A percentile compares a stretch with the other conserved stretches of the same genome.
These are phyloP conservation scores for Emmonsiellopsis sp. DNA, from an alignment of 2,329 filamentous ascomycete genomes.

Conservation along the genomic window DNA sequence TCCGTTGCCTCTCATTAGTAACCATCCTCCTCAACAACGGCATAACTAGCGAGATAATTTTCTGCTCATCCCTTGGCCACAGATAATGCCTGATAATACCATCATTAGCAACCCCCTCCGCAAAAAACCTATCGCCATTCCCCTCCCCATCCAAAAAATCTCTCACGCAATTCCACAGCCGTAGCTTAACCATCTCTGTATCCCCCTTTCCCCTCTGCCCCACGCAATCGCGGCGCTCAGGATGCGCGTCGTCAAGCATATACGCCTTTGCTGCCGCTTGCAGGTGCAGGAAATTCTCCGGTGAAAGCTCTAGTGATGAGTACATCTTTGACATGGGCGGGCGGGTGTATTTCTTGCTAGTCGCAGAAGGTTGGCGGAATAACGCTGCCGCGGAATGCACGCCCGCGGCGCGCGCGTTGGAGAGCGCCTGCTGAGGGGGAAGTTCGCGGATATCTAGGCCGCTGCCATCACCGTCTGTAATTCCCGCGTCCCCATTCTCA, in stretches of 20 bases:
- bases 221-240: slow-evolving; percentile 48
- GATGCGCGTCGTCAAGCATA: slow-evolving; percentile 47
- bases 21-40: slow-evolving; percentile 49
- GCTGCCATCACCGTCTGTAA: slow-evolving; percentile 10
- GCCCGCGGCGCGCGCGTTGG: slow-evolving; percentile 40
- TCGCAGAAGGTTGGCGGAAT: slow-evolving; percentile 39
- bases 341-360: slow-evolving; percentile 47
- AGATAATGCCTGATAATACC: slow-evolving; percentile 31
- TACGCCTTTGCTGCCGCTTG: slow-evolving; percentile 48
- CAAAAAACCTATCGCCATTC: slow-evolving; percentile 44
- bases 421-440: slow-evolving; percentile 27
- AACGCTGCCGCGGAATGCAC: slow-evolving; percentile 46
- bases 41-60: slow-evolving; percentile 48
- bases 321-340: slow-evolving; percentile 51
- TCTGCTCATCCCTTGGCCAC: slow-evolving; percentile 47
- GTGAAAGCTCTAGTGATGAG: slow-evolving; percentile 45
- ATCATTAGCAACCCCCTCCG: slow-evolving; percentile 36
- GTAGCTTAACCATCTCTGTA: slow-evolving; percentile 47
- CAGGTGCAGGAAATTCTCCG: slow-evolving; percentile 47
- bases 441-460: slow-evolving; percentile 27
- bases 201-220: slow-evolving; percentile 47
- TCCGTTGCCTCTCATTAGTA: slow-evolving; percentile 49
- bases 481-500: slow-evolving; percentile 14
- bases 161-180: slow-evolving; percentile 47
- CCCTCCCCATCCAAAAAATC: slow-evolving; percentile 44